Evolutionary conservation across 352 stramenopile genomes (phyloP).

Genomic region (Plasmopara viticola): DNA sequence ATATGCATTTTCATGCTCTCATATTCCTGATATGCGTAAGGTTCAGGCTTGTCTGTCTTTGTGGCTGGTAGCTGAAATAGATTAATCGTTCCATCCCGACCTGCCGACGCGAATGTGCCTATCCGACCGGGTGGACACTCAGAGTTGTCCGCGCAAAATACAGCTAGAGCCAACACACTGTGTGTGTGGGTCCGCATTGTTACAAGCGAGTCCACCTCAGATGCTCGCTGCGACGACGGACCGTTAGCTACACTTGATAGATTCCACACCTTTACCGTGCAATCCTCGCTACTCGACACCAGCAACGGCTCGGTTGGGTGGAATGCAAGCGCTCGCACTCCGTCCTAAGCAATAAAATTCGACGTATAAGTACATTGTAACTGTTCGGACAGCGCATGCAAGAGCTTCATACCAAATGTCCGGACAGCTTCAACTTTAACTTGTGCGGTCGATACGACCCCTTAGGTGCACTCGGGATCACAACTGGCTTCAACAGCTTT

Average conservation of each 20-base stretch:
- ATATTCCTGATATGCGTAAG: slow-evolving; percentile 69
- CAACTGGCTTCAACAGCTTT: slow-evolving; percentile 36
- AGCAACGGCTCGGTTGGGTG: slow-evolving; percentile 77
- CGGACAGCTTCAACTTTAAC: slow-evolving; percentile 80
- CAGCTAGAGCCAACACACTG: slow-evolving; percentile 65
- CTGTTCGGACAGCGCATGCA: background rate
- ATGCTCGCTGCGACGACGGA: slow-evolving; percentile 58
- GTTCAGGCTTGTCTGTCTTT: slow-evolving; percentile 63
- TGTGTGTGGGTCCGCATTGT: slow-evolving; percentile 69
- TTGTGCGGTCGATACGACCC: slow-evolving; percentile 68
- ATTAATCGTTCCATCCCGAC: slow-evolving; percentile 68
- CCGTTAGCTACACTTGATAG: slow-evolving; percentile 50
- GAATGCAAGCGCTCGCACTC: slow-evolving; percentile 66
- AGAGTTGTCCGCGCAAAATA: slow-evolving; percentile 73
- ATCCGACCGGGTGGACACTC: slow-evolving; percentile 39
- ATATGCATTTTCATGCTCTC: slow-evolving; percentile 57
- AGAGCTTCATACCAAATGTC: slow-evolving; percentile 56
- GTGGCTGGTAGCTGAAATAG: slow-evolving; percentile 51
- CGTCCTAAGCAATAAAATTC: slow-evolving; percentile 38
- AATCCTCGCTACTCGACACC: slow-evolving; percentile 81
- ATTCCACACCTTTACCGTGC: slow-evolving; percentile 82
- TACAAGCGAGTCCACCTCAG: slow-evolving; percentile 70
- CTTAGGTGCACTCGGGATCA: slow-evolving; percentile 49
- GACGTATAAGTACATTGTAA: background rate
- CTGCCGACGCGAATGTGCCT: slow-evolving; percentile 63